Evolutionary conservation across 352 stramenopile species (phyloP).

Genomic region (Thalassiosira mediterranea): DNA sequence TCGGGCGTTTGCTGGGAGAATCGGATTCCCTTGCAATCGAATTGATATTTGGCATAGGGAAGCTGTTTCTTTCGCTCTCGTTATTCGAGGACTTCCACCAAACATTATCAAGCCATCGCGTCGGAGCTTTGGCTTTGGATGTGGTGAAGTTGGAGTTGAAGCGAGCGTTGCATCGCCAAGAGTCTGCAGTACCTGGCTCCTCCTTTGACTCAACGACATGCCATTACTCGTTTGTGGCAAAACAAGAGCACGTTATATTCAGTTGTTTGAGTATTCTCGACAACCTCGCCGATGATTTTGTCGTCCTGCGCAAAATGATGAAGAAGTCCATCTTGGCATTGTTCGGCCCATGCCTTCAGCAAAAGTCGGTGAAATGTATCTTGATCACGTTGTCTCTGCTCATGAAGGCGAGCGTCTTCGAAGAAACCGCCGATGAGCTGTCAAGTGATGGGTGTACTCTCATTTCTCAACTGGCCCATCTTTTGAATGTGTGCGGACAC

Average conservation of each 20-base stretch:
- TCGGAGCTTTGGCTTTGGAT: constrained; percentile 92
- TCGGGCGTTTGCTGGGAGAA: constrained; percentile 92
- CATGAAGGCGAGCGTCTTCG: constrained; percentile 93
- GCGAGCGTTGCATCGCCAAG: constrained; percentile 86
- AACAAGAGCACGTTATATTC: constrained; percentile 92
- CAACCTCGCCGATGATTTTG: constrained; percentile 93
- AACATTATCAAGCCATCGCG: constrained; percentile 91
- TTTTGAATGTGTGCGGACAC: constrained; percentile 65
- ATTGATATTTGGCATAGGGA: constrained; percentile 92
- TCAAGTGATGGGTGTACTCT: constrained; percentile 76
- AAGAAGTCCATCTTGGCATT: constrained; percentile 85
- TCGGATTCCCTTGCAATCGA: constrained; percentile 94
- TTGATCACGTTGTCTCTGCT: constrained; percentile 91
- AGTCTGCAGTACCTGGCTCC: constrained; percentile 20
- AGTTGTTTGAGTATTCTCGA: constrained; percentile 92
- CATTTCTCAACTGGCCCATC: constrained; percentile 58
- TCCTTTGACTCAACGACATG: neutral
- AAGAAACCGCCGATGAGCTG: constrained; percentile 94
- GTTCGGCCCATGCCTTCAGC: constrained; percentile 76
- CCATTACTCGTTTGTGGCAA: constrained; percentile 13
- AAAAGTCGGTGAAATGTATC: constrained; percentile 88
- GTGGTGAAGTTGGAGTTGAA: constrained; percentile 94
- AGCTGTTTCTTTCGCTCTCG: constrained; percentile 94
- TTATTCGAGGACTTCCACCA: constrained; percentile 94
- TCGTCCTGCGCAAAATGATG: constrained; percentile 94